phyloP scores from a whole-genome alignment of 805 yeast species.

The Candida adriatica region DNA sequence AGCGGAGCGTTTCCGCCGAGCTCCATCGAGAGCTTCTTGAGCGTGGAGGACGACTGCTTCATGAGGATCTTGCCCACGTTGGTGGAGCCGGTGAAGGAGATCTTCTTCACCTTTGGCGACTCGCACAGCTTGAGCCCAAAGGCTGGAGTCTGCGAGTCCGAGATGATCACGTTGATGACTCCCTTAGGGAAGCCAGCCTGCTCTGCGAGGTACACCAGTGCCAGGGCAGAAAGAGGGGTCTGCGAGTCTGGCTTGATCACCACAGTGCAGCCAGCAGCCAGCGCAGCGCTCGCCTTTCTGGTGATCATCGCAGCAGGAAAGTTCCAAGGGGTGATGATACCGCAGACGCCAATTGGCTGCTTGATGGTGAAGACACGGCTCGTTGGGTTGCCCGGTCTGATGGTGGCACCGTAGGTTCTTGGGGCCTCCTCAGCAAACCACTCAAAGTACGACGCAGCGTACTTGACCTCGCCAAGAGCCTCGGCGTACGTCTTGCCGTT shows the following conservation, averaged over 20 bases:
- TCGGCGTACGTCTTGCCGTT: conserved; percentile 53
- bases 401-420: conserved; percentile 47
- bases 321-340: conserved; percentile 60
- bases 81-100: conserved; percentile 63
- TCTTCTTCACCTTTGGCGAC: conserved; percentile 42
- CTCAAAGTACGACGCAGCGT: conserved; percentile 70
- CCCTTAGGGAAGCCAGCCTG: conserved; percentile 60
- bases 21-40: conserved; percentile 57
- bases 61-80: conserved; percentile 53
- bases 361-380: conserved; percentile 47
- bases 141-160: conserved; percentile 44
- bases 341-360: conserved; percentile 54
- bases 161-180: conserved; percentile 43
- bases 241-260: conserved; percentile 56
- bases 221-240: conserved; percentile 56
- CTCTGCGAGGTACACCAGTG: conserved; percentile 46
- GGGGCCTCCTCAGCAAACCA: conserved; percentile 78
- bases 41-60: conserved; percentile 48
- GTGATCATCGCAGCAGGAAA: conserved; percentile 66
- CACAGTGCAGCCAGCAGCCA: conserved; percentile 60
- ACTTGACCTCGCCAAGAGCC: conserved; percentile 48
- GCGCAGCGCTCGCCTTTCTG: conserved; percentile 57
- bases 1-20: conserved; percentile 66
- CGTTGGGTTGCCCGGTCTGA: conserved; percentile 44
- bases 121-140: conserved; percentile 46